phyloP scores from a whole-genome alignment of 441 rosid species.

The Erodium chrysanthum region DNA sequence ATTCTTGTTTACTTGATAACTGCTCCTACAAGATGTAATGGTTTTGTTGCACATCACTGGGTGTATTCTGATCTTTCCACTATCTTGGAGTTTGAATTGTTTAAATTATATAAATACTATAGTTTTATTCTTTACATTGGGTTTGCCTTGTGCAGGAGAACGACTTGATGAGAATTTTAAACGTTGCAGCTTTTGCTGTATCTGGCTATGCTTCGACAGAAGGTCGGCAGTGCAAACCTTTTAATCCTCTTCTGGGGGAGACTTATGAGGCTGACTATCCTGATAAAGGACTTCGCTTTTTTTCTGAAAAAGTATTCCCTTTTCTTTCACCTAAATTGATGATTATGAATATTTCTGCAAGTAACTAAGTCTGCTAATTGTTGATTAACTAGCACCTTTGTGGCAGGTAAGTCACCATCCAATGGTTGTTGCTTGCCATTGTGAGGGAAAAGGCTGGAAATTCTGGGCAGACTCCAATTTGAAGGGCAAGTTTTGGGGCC shows the following conservation, averaged over 20 bases:
- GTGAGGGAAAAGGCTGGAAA: slow-evolving; percentile 89
- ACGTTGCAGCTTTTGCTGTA: slow-evolving; percentile 88
- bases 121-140: slow-evolving; percentile 3
- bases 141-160: slow-evolving; percentile 44
- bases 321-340: not conserved
- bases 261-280: slow-evolving; percentile 84
- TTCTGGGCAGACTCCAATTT: slow-evolving; percentile 85
- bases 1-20: not conserved
- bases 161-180: slow-evolving; percentile 65
- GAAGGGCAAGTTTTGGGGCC: slow-evolving; percentile 89
- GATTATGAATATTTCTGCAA: not conserved
- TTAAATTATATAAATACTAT: not conserved
- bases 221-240: slow-evolving; percentile 82
- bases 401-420: slow-evolving; percentile 88
- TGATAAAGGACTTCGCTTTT: slow-evolving; percentile 66
- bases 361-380: not conserved
- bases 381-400: not conserved
- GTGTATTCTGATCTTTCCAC: not conserved
- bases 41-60: not conserved
- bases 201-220: slow-evolving; percentile 89
- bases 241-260: slow-evolving; percentile 82
- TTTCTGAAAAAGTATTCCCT: slow-evolving; percentile 65
- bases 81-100: not conserved
- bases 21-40: not conserved
- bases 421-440: slow-evolving; percentile 74